Evolutionary conservation across 768 basidiomycete genomes (phyloP).

Genomic region (Serendipita vermifera): DNA sequence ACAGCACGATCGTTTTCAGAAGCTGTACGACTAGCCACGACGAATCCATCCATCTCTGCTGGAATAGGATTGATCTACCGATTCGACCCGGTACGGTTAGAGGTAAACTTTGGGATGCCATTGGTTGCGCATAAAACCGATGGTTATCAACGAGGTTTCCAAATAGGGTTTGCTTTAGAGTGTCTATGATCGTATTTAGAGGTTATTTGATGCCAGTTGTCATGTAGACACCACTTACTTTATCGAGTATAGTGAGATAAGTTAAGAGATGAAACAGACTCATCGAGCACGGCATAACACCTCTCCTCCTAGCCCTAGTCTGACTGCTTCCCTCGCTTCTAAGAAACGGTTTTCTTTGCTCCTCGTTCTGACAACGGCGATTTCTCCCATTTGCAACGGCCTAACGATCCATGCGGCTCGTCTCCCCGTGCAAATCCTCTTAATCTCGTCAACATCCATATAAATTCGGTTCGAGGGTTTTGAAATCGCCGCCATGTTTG

Average conservation of each 20-base stretch:
- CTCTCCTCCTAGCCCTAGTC: constrained; percentile 67
- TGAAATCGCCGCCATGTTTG: constrained; percentile 66
- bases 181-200: constrained; percentile 38
- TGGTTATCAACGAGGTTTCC: constrained; percentile 53
- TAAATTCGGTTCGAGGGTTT: constrained; percentile 70
- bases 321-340: constrained; percentile 85
- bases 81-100: constrained; percentile 72
- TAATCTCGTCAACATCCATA: constrained; percentile 61
- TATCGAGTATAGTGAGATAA: neutral
- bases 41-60: constrained; percentile 57
- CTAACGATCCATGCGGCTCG: constrained; percentile 59
- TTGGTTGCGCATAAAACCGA: constrained; percentile 57
- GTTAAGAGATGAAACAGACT: constrained; percentile 12
- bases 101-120: constrained; percentile 80
- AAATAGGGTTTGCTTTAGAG: constrained; percentile 70
- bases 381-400: constrained; percentile 84
- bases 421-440: constrained; percentile 66
- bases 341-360: constrained; percentile 67
- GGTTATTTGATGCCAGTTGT: neutral
- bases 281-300: constrained; percentile 68
- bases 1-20: constrained; percentile 25
- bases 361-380: constrained; percentile 69
- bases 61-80: constrained; percentile 76
- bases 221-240: neutral
- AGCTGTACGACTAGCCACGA: constrained; percentile 30